A percentile compares a stretch with the other conserved stretches of the same genome.
Evolutionary conservation across 2,329 filamentous ascomycete species (phyloP).

Genomic region (Raffaelea deltoideospora): DNA sequence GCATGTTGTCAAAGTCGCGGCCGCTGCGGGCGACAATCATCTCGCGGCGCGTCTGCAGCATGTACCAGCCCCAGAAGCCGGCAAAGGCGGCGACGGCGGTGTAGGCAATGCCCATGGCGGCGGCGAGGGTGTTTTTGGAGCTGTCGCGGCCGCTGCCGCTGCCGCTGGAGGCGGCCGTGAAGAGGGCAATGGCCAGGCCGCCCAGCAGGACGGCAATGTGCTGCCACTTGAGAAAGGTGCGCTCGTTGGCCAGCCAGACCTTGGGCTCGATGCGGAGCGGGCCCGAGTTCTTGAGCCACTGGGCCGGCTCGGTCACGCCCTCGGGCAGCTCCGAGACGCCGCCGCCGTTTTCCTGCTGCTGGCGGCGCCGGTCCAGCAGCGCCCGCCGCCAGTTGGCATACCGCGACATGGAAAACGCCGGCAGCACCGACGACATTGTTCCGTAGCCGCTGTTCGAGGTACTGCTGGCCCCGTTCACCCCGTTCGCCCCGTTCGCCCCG

Average conservation of each 20-base stretch:
- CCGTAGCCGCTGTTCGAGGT: constrained; percentile 24
- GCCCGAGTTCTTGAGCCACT: constrained; percentile 90
- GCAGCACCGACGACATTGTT: constrained; percentile 58
- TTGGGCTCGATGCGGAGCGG: constrained; percentile 90
- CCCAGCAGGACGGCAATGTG: constrained; percentile 84
- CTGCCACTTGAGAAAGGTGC: constrained; percentile 98
- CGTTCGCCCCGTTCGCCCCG: not conserved
- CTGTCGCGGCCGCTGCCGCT: not conserved
- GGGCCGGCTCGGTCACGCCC: constrained; percentile 70
- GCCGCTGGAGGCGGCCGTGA: constrained; percentile 56
- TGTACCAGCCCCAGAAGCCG: constrained; percentile 72
- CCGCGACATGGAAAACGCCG: constrained; percentile 67
- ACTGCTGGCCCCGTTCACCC: constrained; percentile 3
- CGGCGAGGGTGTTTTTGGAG: constrained; percentile 60
- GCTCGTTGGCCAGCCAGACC: constrained; percentile 96
- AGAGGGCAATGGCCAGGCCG: constrained; percentile 67
- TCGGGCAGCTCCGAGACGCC: constrained; percentile 58
- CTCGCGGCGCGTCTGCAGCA: constrained; percentile 58
- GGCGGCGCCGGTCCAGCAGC: not conserved
- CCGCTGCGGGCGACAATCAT: constrained; percentile 80
- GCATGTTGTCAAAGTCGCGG: constrained; percentile 80
- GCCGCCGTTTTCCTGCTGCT: constrained; percentile 7
- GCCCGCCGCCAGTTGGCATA: constrained; percentile 46
- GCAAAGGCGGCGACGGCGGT: constrained; percentile 70
- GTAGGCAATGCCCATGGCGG: constrained; percentile 69